Evolutionary conservation across 23 red algal genomes (phyloP), one percentile per base, ranked within the genome.

Genomic region (Agarophyton chilense): DNA sequence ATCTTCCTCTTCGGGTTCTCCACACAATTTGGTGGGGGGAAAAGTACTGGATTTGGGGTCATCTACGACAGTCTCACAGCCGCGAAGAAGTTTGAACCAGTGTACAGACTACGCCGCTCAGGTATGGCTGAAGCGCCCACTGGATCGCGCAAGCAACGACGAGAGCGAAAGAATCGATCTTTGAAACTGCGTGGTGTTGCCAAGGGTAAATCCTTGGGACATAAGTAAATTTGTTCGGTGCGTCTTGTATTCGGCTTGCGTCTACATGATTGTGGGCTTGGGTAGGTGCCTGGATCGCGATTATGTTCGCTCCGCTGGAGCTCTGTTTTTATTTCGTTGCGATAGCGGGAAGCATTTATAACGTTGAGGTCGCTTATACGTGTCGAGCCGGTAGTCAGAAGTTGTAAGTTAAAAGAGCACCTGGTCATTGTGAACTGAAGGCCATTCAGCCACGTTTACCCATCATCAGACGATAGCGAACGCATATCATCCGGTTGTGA

Each of bases 1-100:
- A 92, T 99, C 46, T 91, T 96, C 73, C 75, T 99, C 54, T 99
- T 99, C 78, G 97, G 97, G 13, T 99, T 99, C 72, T 58, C 83
- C 43, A 95, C 83, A 41, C 82, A 90, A 39, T 99, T 99, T 72
- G 97, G 97, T 70, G 97, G 97, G 49, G 97, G 97, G 22, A 81
- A 90, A 47, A 94, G 87, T 47, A 94, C 94, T 58, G 97, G 97
- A 31, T 99, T 99, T 78, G 97, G 97, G 14, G 62, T 99, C 32
- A 99, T 99, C 34, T 99, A 99, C 90, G 97, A 99, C 61, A 84
- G 78, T 67, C 52, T 99, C 38, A 90, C 84, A 6, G 72, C 78
- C 21, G 84, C 90, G 21, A 95, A 94, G 56, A 90, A 93, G 80
- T 92, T 99, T 44, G 97, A 99, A 63, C 97, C 97, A 4, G 92